Conservation (phyloP, 495 filamentous ascomycete species). For the Jackrogersella minutella region DNA sequence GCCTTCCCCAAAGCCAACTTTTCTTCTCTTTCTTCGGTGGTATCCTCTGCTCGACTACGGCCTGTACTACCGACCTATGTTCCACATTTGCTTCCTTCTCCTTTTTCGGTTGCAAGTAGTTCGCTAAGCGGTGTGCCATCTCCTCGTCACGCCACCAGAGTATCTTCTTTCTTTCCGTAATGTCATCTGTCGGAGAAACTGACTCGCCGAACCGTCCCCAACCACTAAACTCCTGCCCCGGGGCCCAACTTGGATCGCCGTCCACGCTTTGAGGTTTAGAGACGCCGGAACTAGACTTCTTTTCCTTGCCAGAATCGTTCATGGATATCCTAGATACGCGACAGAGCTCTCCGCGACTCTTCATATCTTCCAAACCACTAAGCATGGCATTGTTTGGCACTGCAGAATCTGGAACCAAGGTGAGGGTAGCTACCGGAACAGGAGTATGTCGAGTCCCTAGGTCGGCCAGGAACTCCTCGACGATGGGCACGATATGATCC, state of each 20-base stretch:
- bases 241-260: slow-evolving; percentile 30
- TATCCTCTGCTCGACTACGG: slow-evolving; percentile 40
- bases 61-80: slow-evolving; percentile 39
- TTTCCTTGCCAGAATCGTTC: slow-evolving; percentile 38
- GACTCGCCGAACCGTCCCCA: slow-evolving; percentile 52
- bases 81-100: slow-evolving; percentile 28
- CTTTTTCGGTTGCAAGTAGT: slow-evolving; percentile 52
- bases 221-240: slow-evolving; percentile 45
- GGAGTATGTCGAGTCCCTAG: slow-evolving; percentile 31
- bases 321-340: slow-evolving; percentile 43
- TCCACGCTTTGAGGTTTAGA: background rate
- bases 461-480: slow-evolving; percentile 51
- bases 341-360: slow-evolving; percentile 48
- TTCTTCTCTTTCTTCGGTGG: slow-evolving; percentile 43
- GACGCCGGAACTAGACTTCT: slow-evolving; percentile 14
- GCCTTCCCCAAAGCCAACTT: slow-evolving; percentile 39
- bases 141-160: slow-evolving; percentile 58
- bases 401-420: slow-evolving; percentile 48
- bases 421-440: slow-evolving; percentile 46
- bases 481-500: slow-evolving; percentile 45
- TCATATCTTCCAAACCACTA: slow-evolving; percentile 47
- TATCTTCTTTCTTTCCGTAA: slow-evolving; percentile 2
- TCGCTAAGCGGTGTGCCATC: slow-evolving; percentile 56
- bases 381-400: slow-evolving; percentile 46
- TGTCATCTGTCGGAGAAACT: background rate